Evolutionary conservation across 2,329 filamentous ascomycete species (phyloP), one percentile per base, ranked within the genome.

Genomic region (Ophiostoma tasmaniense): DNA sequence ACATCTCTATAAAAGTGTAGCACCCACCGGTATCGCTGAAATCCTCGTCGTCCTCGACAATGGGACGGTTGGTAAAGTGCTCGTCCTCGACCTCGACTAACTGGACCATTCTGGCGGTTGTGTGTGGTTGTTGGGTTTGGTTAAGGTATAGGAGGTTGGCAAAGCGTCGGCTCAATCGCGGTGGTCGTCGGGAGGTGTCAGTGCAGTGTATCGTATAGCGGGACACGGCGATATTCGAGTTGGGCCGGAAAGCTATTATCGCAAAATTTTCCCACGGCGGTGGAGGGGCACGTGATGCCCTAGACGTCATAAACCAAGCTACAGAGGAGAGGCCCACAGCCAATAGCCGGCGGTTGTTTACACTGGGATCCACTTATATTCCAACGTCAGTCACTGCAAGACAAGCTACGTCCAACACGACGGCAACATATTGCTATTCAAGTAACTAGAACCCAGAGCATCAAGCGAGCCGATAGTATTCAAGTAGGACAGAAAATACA

Each of bases 31-130:
- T 94, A 79, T 97, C 94, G 74, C 91, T 95, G 83, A 91, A 96
- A 82, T 96, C 94, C 70, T 96, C 92, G 69, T 94, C 91, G 74
- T 95, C 90, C 74, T 93, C 89, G 30, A 69, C 68, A 72, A 88
- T 81, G 76, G 90, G 89, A 74, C 84, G 82, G 79, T 87, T 83
- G 81, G 90, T 85, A 84, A 97, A 96, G 81, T 96, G 91, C 85
- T 97, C 93, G 79, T 98, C 94, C 78, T 96, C 90, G 77, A 98
- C 94, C 84, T 98, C 94, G 78, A 92, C 91, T 78, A 98, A 91
- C 81, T 94, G 92, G 80, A 98, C 94, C 94, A 98, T 97, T 13
- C 50, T 72, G 68, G 35, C 50, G 33, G 66, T 52, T 55, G 8
- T 35, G 33, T 65, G 28, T 45, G 64, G 66, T 52, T 64, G 14